Conservation (phyloP, 805 yeast species). For the Nakazawaea ishiwadae region DNA sequence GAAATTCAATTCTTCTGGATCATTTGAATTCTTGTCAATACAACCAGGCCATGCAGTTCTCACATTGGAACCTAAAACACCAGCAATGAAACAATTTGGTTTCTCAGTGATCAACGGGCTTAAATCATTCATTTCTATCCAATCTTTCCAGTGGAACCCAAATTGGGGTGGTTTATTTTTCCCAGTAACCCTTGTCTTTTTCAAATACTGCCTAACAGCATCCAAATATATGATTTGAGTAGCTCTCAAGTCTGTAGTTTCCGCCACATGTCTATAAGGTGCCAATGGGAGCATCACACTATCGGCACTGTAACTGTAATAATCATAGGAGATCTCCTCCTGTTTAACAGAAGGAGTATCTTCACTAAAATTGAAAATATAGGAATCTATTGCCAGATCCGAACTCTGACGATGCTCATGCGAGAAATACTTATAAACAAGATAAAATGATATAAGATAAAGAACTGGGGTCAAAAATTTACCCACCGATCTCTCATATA, state of each 20-base stretch:
- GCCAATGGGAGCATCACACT: slow-evolving; percentile 31
- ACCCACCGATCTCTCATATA: neutral
- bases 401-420: neutral
- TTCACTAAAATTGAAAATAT: slow-evolving; percentile 8
- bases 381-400: slow-evolving; percentile 8
- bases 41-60: slow-evolving; percentile 39
- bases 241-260: slow-evolving; percentile 30
- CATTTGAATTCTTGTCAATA: slow-evolving; percentile 22
- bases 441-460: slow-evolving; percentile 4
- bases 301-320: slow-evolving; percentile 27
- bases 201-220: slow-evolving; percentile 25
- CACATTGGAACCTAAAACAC: slow-evolving; percentile 35
- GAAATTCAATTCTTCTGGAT: slow-evolving; percentile 19
- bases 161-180: slow-evolving; percentile 29
- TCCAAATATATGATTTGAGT: slow-evolving; percentile 29
- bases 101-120: slow-evolving; percentile 32
- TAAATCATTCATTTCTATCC: slow-evolving; percentile 43
- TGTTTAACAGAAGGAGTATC: neutral
- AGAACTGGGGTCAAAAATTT: slow-evolving; percentile 7
- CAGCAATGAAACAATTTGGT: slow-evolving; percentile 40
- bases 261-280: slow-evolving; percentile 31
- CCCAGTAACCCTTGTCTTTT: slow-evolving; percentile 20
- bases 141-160: slow-evolving; percentile 52
- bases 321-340: slow-evolving; percentile 4
- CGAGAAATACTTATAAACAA: slow-evolving; percentile 2